phyloP scores from a whole-genome alignment of 192 early-diverging fungal genomes.

The Coemansia javaensis region DNA sequence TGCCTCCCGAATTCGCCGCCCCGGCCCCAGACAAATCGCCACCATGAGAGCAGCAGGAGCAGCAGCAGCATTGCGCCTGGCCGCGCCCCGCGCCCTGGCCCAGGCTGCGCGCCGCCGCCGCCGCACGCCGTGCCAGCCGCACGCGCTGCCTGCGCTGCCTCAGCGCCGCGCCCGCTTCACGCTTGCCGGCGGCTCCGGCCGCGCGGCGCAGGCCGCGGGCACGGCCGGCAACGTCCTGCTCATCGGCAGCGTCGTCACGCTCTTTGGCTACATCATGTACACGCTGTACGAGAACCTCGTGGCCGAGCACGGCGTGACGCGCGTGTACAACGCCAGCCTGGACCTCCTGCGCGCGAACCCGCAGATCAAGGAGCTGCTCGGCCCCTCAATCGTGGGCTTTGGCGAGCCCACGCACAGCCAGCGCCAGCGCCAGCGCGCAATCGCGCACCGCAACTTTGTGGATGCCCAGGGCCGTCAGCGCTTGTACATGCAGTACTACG shows the following conservation, averaged over 20 bases:
- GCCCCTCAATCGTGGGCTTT: conserved; percentile 15
- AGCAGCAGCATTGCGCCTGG: too few species aligned
- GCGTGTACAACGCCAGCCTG: conserved; percentile 43
- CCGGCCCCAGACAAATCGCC: too few species aligned
- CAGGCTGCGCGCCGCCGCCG: too few species aligned
- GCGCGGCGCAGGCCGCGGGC: conserved; percentile 10
- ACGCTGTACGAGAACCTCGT: conserved; percentile 43
- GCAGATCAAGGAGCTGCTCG: conserved; percentile 24
- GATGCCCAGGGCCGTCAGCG: conserved; percentile 14
- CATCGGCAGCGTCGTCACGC: conserved; percentile 28
- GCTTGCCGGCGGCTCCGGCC: not conserved
- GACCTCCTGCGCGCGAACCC: conserved; percentile 37
- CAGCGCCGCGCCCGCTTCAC: not conserved
- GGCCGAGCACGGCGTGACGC: conserved; percentile 29
- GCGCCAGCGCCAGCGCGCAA: conserved; percentile 34
- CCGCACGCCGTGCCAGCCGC: too few species aligned
- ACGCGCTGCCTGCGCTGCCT: too few species aligned
- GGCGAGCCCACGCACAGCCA: conserved; percentile 45
- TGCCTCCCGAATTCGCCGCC: too few species aligned
- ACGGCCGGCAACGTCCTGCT: conserved; percentile 25
- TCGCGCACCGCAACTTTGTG: conserved; percentile 23
- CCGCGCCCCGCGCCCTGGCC: too few species aligned
- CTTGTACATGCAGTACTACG: conserved; percentile 33
- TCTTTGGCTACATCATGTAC: conserved; percentile 42
- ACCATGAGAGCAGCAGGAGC: too few species aligned